These are phyloP conservation scores for Parmales sp. DNA, from an alignment of 108 stramenopile genomes.

Conservation along the genomic window DNA sequence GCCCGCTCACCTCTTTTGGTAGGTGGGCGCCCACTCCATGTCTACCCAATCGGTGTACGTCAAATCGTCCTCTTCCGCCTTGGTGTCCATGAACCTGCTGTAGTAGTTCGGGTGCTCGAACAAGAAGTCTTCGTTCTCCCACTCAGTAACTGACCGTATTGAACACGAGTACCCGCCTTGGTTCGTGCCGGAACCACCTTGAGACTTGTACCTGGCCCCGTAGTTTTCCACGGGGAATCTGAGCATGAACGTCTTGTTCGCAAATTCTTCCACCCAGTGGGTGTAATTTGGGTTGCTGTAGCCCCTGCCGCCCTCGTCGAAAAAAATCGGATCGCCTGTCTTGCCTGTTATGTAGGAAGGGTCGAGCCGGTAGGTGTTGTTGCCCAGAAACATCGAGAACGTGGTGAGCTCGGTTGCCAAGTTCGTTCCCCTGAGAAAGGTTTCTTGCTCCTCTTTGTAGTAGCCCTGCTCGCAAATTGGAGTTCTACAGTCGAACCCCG, in stretches of 20 bases:
- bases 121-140: slow-evolving; percentile 49
- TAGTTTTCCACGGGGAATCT: slow-evolving; percentile 14
- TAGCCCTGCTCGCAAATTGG: slow-evolving; percentile 72
- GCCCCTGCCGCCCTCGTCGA: slow-evolving; percentile 23
- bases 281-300: slow-evolving; percentile 52
- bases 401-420: slow-evolving; percentile 26
- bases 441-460: slow-evolving; percentile 33
- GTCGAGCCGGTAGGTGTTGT: slow-evolving; percentile 31
- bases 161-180: slow-evolving; percentile 77
- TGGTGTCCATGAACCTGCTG: slow-evolving; percentile 53
- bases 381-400: slow-evolving; percentile 48
- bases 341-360: slow-evolving; percentile 7
- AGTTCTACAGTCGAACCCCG: slow-evolving; percentile 76
- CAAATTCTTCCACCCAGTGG: slow-evolving; percentile 34
- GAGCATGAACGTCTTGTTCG: slow-evolving; percentile 29
- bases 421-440: slow-evolving; percentile 45
- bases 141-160: slow-evolving; percentile 57
- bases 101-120: slow-evolving; percentile 66
- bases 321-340: not conserved
- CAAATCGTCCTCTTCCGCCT: slow-evolving; percentile 44
- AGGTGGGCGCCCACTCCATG: slow-evolving; percentile 54
- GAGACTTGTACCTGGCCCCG: slow-evolving; percentile 27
- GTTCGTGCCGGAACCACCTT: too few relatives aligned
- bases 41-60: slow-evolving; percentile 51
- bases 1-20: slow-evolving; percentile 34